Evolutionary conservation across 331 rosid genomes (phyloP), one percentile per base, ranked within the genome.

Genomic region (Ulmus americana): DNA sequence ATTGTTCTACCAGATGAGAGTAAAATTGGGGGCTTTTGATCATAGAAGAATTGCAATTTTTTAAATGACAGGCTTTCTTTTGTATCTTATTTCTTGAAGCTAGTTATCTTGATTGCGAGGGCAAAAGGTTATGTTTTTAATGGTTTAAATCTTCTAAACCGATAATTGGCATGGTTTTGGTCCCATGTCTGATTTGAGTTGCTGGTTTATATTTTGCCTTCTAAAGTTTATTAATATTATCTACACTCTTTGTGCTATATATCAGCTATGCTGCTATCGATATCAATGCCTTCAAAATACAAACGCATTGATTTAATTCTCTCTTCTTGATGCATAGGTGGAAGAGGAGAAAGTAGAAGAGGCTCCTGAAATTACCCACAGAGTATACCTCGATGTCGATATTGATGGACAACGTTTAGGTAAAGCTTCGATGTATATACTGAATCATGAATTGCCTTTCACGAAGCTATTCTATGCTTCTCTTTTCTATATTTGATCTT

Each of bases 311-410:
- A 50, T 60, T 45, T 10, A 14, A 43, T n/a, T 47, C 56, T 54
- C 65, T 55, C 70, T 51, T 48, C 8, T 18, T 75, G 47, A 50
- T 74, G 22, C 60, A 72, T 64, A 90, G 97, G 83, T 58, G 38
- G 83, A 75, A 22, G 54, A 10, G 67, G 68, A 77, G 73, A 70
- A 73, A 81, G 62, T 54, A 57, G 95, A 91, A 72, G 90, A 75
- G 66, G 86, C 56, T 41, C 96, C 82, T 28, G 95, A 88, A 85
- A 72, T 91, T 57, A 90, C 97, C n/a, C 95, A 85, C 49, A 84
- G 95, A 78, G 95, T 90, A 59, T 90, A 60, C 81, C 83, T 88
- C 76, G 97, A 90, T 65, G 55, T 90, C 61, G 95, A 85, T 77
- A 80, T 90, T 76, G 97, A 85, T 7, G 70, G 75, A 68, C 95